Evolutionary conservation across 768 basidiomycete genomes (phyloP), one percentile per base, ranked within the genome.

Genomic region (Tephrocybe sp.): DNA sequence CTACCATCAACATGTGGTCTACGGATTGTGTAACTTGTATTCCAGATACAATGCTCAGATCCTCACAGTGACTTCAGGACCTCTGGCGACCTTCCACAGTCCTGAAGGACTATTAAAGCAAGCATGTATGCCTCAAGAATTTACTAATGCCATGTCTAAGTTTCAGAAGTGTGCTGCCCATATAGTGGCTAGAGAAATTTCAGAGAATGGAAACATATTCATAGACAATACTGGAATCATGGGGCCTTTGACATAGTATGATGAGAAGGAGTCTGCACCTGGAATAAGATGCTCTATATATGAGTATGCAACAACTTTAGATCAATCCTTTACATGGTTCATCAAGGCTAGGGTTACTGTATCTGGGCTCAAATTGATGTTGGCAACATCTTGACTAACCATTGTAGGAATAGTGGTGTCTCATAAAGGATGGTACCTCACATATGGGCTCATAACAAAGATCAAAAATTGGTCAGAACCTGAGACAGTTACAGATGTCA

Each of bases 1-100:
- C 20, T 47, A 9, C 45, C 36, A 21, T 5, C 18, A 45, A 0
- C 5, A 34, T 2, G 49, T 40, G 1, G 50, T 51, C 1, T 56
- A 56, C 40, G 50, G 38, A 1, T 11, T 56, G 0, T 45, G 45
- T n/a, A 41, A 56, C 20, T 45, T 56, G n/a, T 51, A 50, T 23
- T 43, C 57, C 45, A 47, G 47, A 1, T 54, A 49, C 28, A 41
- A 54, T 42, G 42, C n/a, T 48, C 1, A 52, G 66, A 0, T 48
- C 50, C 0, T 55, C 75, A 0, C 58, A 59, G 53, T 48, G 4
- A 45, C 51, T 0, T 75, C 65, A 0, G 42, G 64, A 0, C 66
- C 71, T 20, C 40, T 74, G 1, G 73, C 72, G 0, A 69, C 65
- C 0, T 75, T 73, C 49, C 55, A 62, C 45, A 65, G 61, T 0